Percentiles rank a stretch among this genome's conserved stretches.
These are phyloP conservation scores for Extremus antarcticus DNA, from an alignment of 495 filamentous ascomycete species.

Conservation along the genomic window DNA sequence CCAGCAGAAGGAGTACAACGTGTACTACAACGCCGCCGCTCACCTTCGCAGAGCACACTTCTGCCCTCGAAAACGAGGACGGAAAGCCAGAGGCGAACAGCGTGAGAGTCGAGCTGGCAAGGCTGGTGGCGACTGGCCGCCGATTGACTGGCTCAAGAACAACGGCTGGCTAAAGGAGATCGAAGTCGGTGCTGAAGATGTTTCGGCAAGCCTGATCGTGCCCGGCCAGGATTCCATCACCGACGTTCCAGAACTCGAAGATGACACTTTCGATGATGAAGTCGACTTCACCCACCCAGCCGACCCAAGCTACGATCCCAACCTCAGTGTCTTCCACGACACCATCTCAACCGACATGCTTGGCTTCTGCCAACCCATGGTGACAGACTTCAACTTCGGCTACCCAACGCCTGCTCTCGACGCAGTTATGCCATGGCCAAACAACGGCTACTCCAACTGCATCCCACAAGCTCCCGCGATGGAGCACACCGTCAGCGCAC, in stretches of 20 bases:
- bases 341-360: slow-evolving; percentile 6
- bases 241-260: not conserved
- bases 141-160: slow-evolving; percentile 68
- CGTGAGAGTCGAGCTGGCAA: slow-evolving; percentile 58
- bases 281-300: not conserved
- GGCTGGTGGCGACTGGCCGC: slow-evolving; percentile 69
- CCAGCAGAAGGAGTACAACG: slow-evolving; percentile 67
- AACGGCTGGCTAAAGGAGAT: slow-evolving; percentile 64
- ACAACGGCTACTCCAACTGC: not conserved
- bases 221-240: not conserved
- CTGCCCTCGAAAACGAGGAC: slow-evolving; percentile 48
- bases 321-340: slow-evolving; percentile 1
- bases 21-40: slow-evolving; percentile 92
- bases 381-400: not conserved
- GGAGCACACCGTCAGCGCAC: slow-evolving; percentile 6
- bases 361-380: not conserved
- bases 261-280: not conserved
- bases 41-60: slow-evolving; percentile 89
- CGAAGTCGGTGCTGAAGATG: slow-evolving; percentile 28
- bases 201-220: not conserved
- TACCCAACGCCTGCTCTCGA: slow-evolving; percentile 4
- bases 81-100: slow-evolving; percentile 46
- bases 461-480: slow-evolving; percentile 3
- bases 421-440: not conserved
- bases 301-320: not conserved